Evolutionary conservation across 176 grass and related monocot species (phyloP).

Genomic region (Chloris gayana): DNA sequence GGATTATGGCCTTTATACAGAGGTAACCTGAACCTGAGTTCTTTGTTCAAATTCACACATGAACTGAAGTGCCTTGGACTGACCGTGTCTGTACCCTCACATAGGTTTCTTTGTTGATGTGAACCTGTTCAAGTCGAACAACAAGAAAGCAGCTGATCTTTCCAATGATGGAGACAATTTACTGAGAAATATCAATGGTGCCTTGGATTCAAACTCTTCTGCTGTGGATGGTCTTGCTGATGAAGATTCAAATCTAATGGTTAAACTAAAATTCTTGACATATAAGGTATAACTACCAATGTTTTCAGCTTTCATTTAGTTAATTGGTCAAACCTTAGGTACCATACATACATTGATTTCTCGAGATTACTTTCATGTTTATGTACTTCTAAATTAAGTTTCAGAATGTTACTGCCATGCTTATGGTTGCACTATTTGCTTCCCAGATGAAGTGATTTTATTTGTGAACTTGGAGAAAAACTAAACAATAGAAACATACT

Average conservation of each 20-base stretch:
- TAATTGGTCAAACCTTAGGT: conserved; percentile 2
- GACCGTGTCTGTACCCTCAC: conserved; percentile 39
- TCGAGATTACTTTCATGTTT: conserved; percentile 5
- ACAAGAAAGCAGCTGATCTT: conserved; percentile 72
- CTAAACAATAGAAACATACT: conserved; percentile 23
- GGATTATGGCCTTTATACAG: conserved; percentile 98
- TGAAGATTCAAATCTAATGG: conserved; percentile 96
- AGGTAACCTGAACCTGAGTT: conserved; percentile 54
- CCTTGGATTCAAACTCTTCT: conserved; percentile 55
- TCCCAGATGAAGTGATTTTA: conserved; percentile 8
- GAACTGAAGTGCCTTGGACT: conserved; percentile 4
- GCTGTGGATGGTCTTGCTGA: conserved; percentile 64
- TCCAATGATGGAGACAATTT: conserved; percentile 65
- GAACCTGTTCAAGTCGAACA: conserved; percentile 84
- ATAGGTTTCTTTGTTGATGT: conserved; percentile 97
- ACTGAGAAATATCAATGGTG: conserved; percentile 67
- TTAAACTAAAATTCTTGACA: conserved; percentile 96
- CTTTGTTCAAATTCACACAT: conserved; percentile 31
- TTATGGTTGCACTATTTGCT: background rate
- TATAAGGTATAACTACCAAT: conserved; percentile 70
- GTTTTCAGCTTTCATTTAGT: conserved; percentile 28
- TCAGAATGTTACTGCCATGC: background rate
- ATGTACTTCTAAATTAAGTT: conserved; percentile 19
- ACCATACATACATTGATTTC: too few relatives aligned
- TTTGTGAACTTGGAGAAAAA: conserved; percentile 6